Evolutionary conservation across 2,329 filamentous ascomycete genomes (phyloP), one percentile per base, ranked within the genome.

Genomic region (Aspergillus udagawae): DNA sequence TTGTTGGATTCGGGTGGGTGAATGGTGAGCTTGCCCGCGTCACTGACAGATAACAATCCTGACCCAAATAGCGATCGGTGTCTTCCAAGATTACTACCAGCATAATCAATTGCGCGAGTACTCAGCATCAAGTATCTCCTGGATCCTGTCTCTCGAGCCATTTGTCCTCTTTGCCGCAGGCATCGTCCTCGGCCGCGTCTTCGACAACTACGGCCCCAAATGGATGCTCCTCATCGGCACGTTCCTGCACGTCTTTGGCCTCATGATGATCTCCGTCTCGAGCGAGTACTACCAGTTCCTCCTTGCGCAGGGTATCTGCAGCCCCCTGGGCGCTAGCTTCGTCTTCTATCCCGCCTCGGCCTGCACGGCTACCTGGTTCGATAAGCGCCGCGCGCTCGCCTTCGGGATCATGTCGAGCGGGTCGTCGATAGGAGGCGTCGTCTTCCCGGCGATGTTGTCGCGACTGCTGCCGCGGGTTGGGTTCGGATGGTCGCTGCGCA

Each of bases 181-280:
- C 0, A 83, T 84, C 0, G 64, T 88, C 3, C 79, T 84, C 12
- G 86, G 86, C 1, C 82, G 83, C 55, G 48, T 86, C 0, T 87
- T 81, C 63, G 87, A 90, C 65, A 82, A 78, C 56, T 82, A 84
- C 60, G 87, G 87, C 0, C 85, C 86, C 0, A 78, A 79, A 28
- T 79, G 75, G 57, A 54, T 89, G 0, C 69, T 83, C 3, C 44
- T 81, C 0, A 65, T 74, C 44, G 82, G 82, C 17, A 77, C 77
- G 3, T 75, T 83, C 57, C 66, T 84, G 56, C 81, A 84, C 56
- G 78, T 83, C 51, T 81, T 84, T 56, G 81, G 81, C 4, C 68
- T 84, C 35, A 84, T 84, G 81, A 84, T 84, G 82, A 75, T 79
- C 5, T 79, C 76, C 29, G 68, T 83, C 8, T 79, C 79, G 28